These are phyloP conservation scores for Tylopilus orsonianus DNA, from an alignment of 1,284 basidiomycete species.

Conservation along the genomic window DNA sequence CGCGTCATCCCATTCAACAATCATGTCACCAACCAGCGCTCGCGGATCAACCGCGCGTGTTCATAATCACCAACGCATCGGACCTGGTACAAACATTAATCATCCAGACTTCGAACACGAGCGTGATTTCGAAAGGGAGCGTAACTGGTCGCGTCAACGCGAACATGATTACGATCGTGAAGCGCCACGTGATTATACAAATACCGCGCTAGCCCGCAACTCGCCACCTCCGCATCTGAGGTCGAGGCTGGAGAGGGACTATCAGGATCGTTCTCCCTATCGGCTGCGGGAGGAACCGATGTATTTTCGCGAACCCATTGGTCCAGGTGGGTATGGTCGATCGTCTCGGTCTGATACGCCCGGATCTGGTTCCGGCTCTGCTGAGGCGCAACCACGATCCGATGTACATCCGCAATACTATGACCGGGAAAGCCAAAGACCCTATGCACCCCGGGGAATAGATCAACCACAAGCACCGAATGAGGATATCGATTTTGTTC, in stretches of 20 bases:
- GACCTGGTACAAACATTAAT: constrained; percentile 58
- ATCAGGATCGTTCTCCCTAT: constrained; percentile 37
- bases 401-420: constrained; percentile 46
- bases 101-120: constrained; percentile 45
- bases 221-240: constrained; percentile 45
- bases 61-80: constrained; percentile 67
- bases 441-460: constrained; percentile 45
- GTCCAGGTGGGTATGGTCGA: constrained; percentile 33
- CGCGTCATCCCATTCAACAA: constrained; percentile 37
- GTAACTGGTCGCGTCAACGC: constrained; percentile 47
- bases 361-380: constrained; percentile 46
- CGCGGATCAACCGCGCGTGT: constrained; percentile 40
- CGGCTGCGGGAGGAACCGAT: constrained; percentile 45
- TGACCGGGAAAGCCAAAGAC: constrained; percentile 43
- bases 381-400: constrained; percentile 47
- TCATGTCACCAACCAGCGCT: constrained; percentile 32
- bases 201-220: constrained; percentile 23
- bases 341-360: constrained; percentile 57
- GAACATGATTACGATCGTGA: constrained; percentile 49
- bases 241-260: constrained; percentile 38
- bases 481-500: constrained; percentile 49
- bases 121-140: constrained; percentile 42
- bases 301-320: constrained; percentile 44
- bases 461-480: constrained; percentile 35
- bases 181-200: constrained; percentile 31